A percentile compares a stretch with the other conserved stretches of the same genome.
phyloP scores from a whole-genome alignment of 345 rosid species.

The Ceriops tagal region DNA sequence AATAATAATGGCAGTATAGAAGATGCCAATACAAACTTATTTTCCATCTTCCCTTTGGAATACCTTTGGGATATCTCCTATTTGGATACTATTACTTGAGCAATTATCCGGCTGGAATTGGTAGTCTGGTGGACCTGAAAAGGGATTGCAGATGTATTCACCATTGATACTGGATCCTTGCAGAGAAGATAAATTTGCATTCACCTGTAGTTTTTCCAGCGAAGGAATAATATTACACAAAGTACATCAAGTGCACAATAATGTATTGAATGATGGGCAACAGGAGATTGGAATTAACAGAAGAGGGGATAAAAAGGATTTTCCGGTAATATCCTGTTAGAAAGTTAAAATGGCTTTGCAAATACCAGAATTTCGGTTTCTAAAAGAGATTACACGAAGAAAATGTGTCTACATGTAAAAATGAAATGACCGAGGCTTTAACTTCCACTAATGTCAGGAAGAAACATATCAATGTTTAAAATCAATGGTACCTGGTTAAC shows the following conservation, averaged over 20 bases:
- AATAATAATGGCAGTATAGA: too few species aligned
- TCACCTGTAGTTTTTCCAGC: slow-evolving; percentile 38
- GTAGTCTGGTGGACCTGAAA: slow-evolving; percentile 57
- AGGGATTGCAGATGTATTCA: slow-evolving; percentile 58
- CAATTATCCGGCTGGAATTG: slow-evolving; percentile 44
- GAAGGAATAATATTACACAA: background rate
- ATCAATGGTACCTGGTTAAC: slow-evolving; percentile 39
- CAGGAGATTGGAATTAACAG: too few species aligned
- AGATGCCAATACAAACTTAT: too few species aligned
- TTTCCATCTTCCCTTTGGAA: background rate
- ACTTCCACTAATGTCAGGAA: too few species aligned
- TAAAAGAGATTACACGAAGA: too few species aligned
- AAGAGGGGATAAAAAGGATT: too few species aligned
- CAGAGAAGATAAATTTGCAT: slow-evolving; percentile 43
- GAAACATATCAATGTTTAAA: background rate
- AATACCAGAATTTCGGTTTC: too few species aligned
- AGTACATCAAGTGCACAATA: background rate
- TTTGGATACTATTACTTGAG: slow-evolving; percentile 42
- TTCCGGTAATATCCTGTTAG: too few species aligned
- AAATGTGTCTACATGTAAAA: too few species aligned
- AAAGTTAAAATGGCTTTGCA: too few species aligned
- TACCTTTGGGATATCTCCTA: slow-evolving; percentile 59
- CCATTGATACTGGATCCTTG: slow-evolving; percentile 17
- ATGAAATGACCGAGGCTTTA: too few species aligned
- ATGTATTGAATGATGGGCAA: too few species aligned